Conservation (phyloP, 2,329 filamentous ascomycete genomes). For the Alternaria novae-zelandiae region DNA sequence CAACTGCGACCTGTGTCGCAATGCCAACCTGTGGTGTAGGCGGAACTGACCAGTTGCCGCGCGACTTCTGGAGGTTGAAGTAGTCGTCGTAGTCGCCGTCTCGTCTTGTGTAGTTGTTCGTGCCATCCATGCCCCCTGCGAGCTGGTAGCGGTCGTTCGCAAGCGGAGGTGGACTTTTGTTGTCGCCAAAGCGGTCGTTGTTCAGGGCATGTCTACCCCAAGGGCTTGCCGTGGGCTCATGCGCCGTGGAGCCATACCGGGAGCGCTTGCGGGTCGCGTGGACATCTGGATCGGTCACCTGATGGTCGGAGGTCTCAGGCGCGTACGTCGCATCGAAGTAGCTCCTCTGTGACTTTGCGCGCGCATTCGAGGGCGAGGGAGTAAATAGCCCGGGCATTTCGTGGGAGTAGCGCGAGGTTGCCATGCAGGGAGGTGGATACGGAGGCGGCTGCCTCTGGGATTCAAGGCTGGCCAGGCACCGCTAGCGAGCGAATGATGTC, state of each 20-base stretch:
- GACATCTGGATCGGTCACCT: conserved; percentile 36
- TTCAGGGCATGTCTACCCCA: conserved; percentile 29
- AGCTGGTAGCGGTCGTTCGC: conserved; percentile 60
- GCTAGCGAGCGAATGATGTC: conserved; percentile 20
- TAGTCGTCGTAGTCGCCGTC: conserved; percentile 53
- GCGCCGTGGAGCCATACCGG: conserved; percentile 25
- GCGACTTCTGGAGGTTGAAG: conserved; percentile 46
- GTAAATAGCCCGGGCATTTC: conserved; percentile 40
- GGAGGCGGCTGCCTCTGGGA: conserved; percentile 29
- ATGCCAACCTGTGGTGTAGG: conserved; percentile 30
- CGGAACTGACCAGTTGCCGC: conserved; percentile 45
- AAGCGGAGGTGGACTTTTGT: conserved; percentile 52
- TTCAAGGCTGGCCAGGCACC: conserved; percentile 4
- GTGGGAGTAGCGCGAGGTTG: conserved; percentile 25
- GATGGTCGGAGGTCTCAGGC: conserved; percentile 33
- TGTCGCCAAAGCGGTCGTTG: conserved; percentile 29
- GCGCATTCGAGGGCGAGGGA: conserved; percentile 22
- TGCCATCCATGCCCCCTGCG: conserved; percentile 57
- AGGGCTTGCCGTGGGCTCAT: conserved; percentile 17
- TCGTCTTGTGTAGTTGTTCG: conserved; percentile 47
- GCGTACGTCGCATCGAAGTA: conserved; percentile 30
- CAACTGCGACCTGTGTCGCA: conserved; percentile 16
- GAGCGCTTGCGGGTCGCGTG: conserved; percentile 44
- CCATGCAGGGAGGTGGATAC: conserved; percentile 30
- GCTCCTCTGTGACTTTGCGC: conserved; percentile 19